Base-by-base conservation (phyloP, 2,329 filamentous ascomycete genomes). In the Fusarium nanum region DNA sequence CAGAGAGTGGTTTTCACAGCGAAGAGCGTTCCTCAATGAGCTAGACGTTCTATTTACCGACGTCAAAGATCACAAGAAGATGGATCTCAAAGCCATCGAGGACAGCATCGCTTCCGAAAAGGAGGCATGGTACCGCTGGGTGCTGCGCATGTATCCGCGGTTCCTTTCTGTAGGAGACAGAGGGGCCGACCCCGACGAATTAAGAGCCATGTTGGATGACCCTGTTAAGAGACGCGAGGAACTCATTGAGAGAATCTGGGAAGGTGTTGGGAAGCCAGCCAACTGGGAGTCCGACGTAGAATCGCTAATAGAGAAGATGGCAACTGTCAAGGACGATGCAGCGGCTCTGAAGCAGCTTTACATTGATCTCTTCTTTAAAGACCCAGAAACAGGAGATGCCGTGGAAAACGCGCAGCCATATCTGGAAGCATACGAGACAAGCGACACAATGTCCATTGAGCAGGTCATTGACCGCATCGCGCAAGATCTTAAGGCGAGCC, bases 1-100 rank as follows among this genome's bases (percentile, higher is more conserved):
- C 20, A 75, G 71, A 22, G 84, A 87, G 73, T 89, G 87, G 87
- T 88, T 88, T 74, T 79, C 83, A 4, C 81, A 82, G 47, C 79
- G 85, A 32, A 79, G 79, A 30, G 78, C 78, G 10, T 87, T 89
- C 62, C 77, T 87, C 23, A 78, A 81, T 55, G 84, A 85, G 57
- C 79, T 89, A 13, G 84, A 85, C 64, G 76, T 76, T 47, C 73
- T 87, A 47, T 84, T 89, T 65, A 76, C 83, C 7, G 83, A 84
- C 53, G 85, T 83, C 54, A 83, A 81, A 68, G 77, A 80, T 18
- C 77, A 81, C 67, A 81, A 81, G 40, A 74, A 81, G 46, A 73
- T 80, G n/a, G 79, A 81, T 54, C 76, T 87, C 14, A 77, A 80
- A 44, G 77, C 75, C 20, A 82, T 89, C 42, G 86, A 88, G 68